phyloP scores from a whole-genome alignment of 2,329 filamentous ascomycete genomes.

The Pseudonectria buxi region DNA sequence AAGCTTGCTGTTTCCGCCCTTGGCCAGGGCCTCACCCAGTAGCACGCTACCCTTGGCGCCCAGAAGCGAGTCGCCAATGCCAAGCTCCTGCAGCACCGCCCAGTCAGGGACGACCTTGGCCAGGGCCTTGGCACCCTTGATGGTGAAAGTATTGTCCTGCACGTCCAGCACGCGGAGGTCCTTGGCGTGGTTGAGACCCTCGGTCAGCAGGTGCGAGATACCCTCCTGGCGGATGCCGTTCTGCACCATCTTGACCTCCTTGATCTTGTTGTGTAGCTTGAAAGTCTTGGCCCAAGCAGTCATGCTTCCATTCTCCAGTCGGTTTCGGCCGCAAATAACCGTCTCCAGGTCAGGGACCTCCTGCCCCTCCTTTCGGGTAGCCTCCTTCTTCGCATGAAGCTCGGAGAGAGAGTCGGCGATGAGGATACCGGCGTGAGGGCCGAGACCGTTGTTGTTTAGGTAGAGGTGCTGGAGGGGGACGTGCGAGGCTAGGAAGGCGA shows the following conservation, averaged over 20 bases:
- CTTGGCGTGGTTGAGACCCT: constrained; percentile 67
- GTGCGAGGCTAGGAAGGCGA: constrained; percentile 84
- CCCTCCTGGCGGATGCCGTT: constrained; percentile 96
- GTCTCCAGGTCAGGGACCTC: constrained; percentile 82
- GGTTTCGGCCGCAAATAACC: constrained; percentile 93
- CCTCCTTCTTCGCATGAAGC: constrained; percentile 77
- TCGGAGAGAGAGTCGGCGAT: constrained; percentile 81
- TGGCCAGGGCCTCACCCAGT: constrained; percentile 64
- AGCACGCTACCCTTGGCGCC: constrained; percentile 68
- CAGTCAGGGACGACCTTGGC: constrained; percentile 68
- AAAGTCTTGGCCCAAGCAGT: constrained; percentile 86
- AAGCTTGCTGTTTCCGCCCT: constrained; percentile 71
- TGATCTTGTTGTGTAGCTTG: constrained; percentile 73
- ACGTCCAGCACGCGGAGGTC: constrained; percentile 74
- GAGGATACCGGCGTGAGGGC: constrained; percentile 80
- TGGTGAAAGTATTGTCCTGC: constrained; percentile 96
- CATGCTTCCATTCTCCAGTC: constrained; percentile 95
- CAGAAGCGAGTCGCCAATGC: constrained; percentile 82
- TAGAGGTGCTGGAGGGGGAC: constrained; percentile 88
- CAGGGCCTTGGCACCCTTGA: constrained; percentile 70
- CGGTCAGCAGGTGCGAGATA: constrained; percentile 70
- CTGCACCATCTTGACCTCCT: constrained; percentile 92
- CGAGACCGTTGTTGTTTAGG: constrained; percentile 97
- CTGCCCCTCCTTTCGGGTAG: constrained; percentile 63
- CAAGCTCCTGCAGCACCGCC: constrained; percentile 72